Conservation (phyloP, 176 grass and related monocot genomes). For the Areca catechu region DNA sequence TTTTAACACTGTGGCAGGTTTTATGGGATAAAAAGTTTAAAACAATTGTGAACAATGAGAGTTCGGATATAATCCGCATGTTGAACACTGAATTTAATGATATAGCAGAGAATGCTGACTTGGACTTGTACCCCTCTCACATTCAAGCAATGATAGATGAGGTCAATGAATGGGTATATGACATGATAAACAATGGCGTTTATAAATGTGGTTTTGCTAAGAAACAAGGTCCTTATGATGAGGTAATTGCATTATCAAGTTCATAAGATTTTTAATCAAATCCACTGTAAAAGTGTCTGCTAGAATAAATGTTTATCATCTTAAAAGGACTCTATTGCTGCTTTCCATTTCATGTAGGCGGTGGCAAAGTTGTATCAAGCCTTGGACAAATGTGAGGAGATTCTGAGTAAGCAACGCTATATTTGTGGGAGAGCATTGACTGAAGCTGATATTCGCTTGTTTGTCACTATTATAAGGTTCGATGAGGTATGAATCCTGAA, state of each 20-base stretch:
- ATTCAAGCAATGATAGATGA: conserved; percentile 43
- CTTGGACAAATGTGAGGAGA: conserved; percentile 80
- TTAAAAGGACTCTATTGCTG: not conserved
- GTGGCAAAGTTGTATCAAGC: conserved; percentile 47
- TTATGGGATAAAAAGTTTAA: conserved; percentile 90
- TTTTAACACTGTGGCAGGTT: conserved; percentile 30
- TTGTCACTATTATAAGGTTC: conserved; percentile 96
- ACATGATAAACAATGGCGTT: conserved; percentile 78
- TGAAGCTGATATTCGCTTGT: conserved; percentile 75
- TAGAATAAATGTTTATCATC: too few relatives aligned
- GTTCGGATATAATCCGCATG: conserved; percentile 92
- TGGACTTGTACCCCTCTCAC: conserved; percentile 68
- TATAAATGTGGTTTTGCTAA: conserved; percentile 94
- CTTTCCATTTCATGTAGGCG: conserved; percentile 33
- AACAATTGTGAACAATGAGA: conserved; percentile 95
- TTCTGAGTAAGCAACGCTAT: conserved; percentile 66
- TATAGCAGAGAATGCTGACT: conserved; percentile 43
- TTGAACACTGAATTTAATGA: conserved; percentile 76
- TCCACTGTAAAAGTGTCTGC: too few relatives aligned
- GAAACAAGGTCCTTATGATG: conserved; percentile 84
- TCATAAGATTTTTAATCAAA: too few relatives aligned
- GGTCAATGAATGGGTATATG: conserved; percentile 54
- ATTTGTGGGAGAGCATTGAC: conserved; percentile 68
- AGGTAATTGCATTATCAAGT: conserved; percentile 32
- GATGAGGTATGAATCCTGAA: conserved; percentile 59